Conservation (phyloP, 1,284 basidiomycete species). For the Abortiporus biennis region DNA sequence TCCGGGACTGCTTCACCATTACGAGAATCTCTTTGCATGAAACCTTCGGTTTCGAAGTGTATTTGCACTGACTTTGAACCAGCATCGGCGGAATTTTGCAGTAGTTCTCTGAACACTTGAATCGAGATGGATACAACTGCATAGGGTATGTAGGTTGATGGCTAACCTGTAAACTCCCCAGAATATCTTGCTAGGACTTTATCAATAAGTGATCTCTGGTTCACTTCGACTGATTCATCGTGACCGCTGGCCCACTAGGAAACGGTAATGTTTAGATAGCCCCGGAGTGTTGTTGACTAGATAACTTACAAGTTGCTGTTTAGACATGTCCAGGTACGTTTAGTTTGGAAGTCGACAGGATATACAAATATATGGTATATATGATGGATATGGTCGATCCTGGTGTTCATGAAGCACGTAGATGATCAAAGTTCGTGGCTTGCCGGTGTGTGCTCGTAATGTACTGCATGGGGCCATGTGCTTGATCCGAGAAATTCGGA, state of each 20-base stretch:
- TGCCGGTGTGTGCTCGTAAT: too few species aligned
- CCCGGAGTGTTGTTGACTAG: neutral
- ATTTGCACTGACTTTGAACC: conserved; percentile 79
- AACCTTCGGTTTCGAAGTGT: conserved; percentile 67
- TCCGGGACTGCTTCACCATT: neutral
- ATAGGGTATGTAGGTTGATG: neutral
- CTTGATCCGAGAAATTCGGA: too few species aligned
- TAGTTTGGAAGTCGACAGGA: neutral
- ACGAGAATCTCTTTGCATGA: conserved; percentile 34
- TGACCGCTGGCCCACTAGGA: conserved; percentile 67
- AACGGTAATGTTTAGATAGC: neutral
- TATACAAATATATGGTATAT: too few species aligned
- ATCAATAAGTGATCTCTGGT: conserved; percentile 91
- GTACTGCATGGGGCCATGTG: too few species aligned
- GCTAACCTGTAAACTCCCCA: conserved; percentile 79
- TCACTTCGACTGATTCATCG: conserved; percentile 89
- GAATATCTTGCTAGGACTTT: conserved; percentile 93
- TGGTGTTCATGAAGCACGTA: too few species aligned
- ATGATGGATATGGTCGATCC: too few species aligned
- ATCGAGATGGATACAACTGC: too few species aligned
- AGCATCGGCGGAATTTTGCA: conserved; percentile 96
- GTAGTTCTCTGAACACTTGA: conserved; percentile 82
- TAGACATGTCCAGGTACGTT: conserved; percentile 4
- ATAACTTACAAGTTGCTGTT: conserved; percentile 2
- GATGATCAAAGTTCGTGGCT: too few species aligned